phyloP scores from a whole-genome alignment of 176 grass and related monocot genomes.

The Juncus effusus region DNA sequence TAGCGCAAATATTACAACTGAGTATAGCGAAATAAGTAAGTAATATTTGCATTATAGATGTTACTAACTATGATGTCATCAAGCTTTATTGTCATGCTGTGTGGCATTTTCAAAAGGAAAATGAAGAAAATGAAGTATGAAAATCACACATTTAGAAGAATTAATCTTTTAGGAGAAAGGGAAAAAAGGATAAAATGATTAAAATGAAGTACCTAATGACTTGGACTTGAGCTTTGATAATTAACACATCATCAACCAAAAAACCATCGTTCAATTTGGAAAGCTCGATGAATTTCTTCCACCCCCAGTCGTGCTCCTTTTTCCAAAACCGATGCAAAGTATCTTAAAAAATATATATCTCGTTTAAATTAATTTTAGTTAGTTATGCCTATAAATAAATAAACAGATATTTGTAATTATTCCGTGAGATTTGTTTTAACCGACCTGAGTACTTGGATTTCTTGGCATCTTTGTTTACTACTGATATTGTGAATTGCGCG shows the following conservation, averaged over 20 bases:
- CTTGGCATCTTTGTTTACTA: slow-evolving; percentile 98
- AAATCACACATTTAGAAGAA: too few species aligned
- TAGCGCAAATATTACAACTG: too few species aligned
- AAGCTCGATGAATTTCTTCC: slow-evolving; percentile 99
- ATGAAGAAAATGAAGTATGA: too few species aligned
- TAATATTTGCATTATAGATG: too few species aligned
- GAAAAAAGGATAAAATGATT: not conserved
- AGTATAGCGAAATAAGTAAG: too few species aligned
- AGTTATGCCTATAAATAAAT: too few species aligned
- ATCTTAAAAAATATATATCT: slow-evolving; percentile 53
- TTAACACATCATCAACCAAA: slow-evolving; percentile 76
- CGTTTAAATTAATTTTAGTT: not conserved
- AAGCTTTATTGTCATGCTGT: too few species aligned
- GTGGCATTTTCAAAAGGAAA: too few species aligned
- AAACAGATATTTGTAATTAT: too few species aligned
- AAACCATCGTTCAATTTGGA: slow-evolving; percentile 94
- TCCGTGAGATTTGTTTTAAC: slow-evolving; percentile 7
- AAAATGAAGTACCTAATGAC: slow-evolving; percentile 68
- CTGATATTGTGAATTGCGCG: slow-evolving; percentile 96
- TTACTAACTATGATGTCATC: too few species aligned
- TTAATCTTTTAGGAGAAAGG: too few species aligned
- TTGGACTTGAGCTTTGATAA: slow-evolving; percentile 99
- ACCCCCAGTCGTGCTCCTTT: slow-evolving; percentile 99
- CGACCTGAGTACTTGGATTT: slow-evolving; percentile 99
- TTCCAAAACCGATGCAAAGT: slow-evolving; percentile 99